Evolutionary conservation across 2,329 filamentous ascomycete genomes (phyloP), one percentile per base, ranked within the genome.

Genomic region (Aspergillus latus): DNA sequence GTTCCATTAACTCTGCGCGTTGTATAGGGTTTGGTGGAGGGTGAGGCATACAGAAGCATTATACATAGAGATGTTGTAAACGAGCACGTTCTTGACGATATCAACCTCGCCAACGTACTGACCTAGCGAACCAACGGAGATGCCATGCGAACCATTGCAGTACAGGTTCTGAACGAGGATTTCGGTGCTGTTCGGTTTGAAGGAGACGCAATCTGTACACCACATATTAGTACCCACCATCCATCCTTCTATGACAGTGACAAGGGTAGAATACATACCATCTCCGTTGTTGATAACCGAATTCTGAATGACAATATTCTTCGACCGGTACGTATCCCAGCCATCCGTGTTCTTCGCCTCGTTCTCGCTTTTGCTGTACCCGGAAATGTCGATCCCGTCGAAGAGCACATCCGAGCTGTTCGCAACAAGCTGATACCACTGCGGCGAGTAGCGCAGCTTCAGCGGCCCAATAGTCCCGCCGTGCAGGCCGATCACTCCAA

Each of bases 131-230:
- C 88, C 88, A n/a, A 89, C 85, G 8, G 82, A 86, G 62, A 90
- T 89, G 39, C 88, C 88, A 65, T 90, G 87, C 2, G 84, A 88
- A 32, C 86, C 86, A 64, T 86, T 87, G 72, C 87, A 90, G 57
- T 77, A 73, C 3, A 90, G 73, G 59, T 86, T 85, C 67, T 89
- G 86, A 4, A 89, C 81, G 3, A 89, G 70, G 7, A 89, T 82
- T 60, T 88, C 81, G 43, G 85, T 89, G 63, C 81, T 85, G 69
- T 89, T 90, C 15, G 87, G 87, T 72, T 90, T 90, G 79, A 90
- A 89, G 0, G 85, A 86, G 10, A 90, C 84, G 58, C 88, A 90
- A 67, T 90, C 82, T 76, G 21, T 7, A 46, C 13, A 10, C 21
- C 4, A 21, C 32, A 13, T 26, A 8, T 50, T 36, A 39, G 39